Conservation (phyloP, 306 rosid genomes). For the Sophora flavescens region DNA sequence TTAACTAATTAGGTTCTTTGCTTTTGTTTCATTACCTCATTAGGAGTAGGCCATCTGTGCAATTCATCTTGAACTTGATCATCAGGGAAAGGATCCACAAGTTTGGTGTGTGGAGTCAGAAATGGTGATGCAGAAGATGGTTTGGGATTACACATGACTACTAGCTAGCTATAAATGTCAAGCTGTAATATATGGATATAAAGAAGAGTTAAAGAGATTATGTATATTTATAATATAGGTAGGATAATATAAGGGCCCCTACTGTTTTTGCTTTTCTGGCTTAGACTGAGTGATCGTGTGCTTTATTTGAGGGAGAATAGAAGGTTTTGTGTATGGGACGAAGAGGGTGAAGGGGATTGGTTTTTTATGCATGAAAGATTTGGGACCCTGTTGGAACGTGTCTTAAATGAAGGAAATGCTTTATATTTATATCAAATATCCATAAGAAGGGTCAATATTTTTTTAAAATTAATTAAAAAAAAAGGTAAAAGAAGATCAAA, state of each 20-base stretch:
- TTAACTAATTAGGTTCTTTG: not conserved
- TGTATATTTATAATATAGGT: constrained; percentile 9
- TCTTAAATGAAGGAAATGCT: constrained; percentile 39
- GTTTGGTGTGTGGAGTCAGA: constrained; percentile 53
- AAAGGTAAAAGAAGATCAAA: constrained; percentile 39
- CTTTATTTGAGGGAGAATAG: constrained; percentile 29
- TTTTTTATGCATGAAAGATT: constrained; percentile 58
- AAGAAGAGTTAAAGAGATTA: not conserved
- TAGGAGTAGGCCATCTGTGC: constrained; percentile 80
- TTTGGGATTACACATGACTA: constrained; percentile 73
- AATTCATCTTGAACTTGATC: constrained; percentile 58
- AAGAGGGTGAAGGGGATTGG: constrained; percentile 54
- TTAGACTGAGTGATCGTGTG: constrained; percentile 40
- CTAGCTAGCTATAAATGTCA: not conserved
- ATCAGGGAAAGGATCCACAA: constrained; percentile 38
- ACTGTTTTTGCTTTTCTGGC: not conserved
- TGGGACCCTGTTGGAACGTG: constrained; percentile 62
- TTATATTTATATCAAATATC: not conserved
- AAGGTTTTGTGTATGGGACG: constrained; percentile 48
- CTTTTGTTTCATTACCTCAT: constrained; percentile 65
- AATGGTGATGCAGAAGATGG: constrained; percentile 72
- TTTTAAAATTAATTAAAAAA: not conserved
- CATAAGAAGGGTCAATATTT: constrained; percentile 33
- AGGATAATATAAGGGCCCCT: constrained; percentile 17
- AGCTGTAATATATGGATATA: constrained; percentile 28